Percentiles rank a stretch among this genome's conserved stretches.
Conservation (phyloP, 1,139 yeast species). For the Diutina scorzettiae region DNA sequence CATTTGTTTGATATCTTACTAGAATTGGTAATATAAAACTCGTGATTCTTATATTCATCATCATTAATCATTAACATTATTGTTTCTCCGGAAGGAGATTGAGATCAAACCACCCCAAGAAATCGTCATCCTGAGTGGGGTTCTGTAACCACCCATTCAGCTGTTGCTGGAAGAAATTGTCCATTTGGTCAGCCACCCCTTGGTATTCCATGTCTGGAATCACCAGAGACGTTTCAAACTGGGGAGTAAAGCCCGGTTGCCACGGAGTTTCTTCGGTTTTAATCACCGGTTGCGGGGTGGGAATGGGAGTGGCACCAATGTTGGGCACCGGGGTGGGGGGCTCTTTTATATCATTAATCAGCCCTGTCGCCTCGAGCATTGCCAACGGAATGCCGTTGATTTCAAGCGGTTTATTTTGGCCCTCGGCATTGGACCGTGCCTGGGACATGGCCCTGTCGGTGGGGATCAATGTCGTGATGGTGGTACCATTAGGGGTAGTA, state of each 20-base stretch:
- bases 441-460: slow-evolving; percentile 63
- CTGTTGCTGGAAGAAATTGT: slow-evolving; percentile 63
- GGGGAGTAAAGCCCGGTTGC: not conserved
- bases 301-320: not conserved
- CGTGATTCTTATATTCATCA: not conserved
- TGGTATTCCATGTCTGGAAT: slow-evolving; percentile 2
- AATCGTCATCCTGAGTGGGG: slow-evolving; percentile 58
- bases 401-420: slow-evolving; percentile 41
- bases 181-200: slow-evolving; percentile 31
- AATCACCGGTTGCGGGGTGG: not conserved
- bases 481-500: slow-evolving; percentile 88
- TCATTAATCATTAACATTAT: slow-evolving; percentile 1
- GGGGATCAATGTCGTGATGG: slow-evolving; percentile 80
- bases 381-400: slow-evolving; percentile 75
- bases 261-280: not conserved
- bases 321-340: not conserved
- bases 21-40: too few relatives aligned
- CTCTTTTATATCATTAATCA: slow-evolving; percentile 28
- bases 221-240: not conserved
- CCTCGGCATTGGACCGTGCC: slow-evolving; percentile 35
- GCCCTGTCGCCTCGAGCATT: slow-evolving; percentile 74
- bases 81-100: slow-evolving; percentile 1
- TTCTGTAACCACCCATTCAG: slow-evolving; percentile 67
- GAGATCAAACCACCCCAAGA: slow-evolving; percentile 85
- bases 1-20: too few relatives aligned